Evolutionary conservation across 805 yeast genomes (phyloP).

Genomic region (Yarrowia sp.): DNA sequence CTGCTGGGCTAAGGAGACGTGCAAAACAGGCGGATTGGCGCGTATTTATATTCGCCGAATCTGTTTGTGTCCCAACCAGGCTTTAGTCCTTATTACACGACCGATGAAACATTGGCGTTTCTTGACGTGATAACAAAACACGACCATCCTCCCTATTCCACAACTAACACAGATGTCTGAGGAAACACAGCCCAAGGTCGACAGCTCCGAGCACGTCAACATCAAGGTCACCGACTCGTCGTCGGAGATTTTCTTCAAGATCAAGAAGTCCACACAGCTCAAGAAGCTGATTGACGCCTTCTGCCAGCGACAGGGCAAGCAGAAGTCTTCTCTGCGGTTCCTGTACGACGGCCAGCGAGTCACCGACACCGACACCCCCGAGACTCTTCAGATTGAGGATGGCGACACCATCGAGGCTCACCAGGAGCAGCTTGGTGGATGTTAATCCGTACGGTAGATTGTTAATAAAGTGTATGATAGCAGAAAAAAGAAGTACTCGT

Average conservation of each 20-base stretch:
- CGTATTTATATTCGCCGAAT: background rate
- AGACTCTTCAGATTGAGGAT: slow-evolving; percentile 81
- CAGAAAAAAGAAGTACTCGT: no score
- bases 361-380: slow-evolving; percentile 86
- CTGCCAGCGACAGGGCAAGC: slow-evolving; percentile 95
- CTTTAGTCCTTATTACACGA: no score
- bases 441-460: background rate
- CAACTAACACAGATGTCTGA: slow-evolving; percentile 27
- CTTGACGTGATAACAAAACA: no score
- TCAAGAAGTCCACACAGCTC: slow-evolving; percentile 87
- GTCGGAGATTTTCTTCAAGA: slow-evolving; percentile 92
- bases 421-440: slow-evolving; percentile 56
- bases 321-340: slow-evolving; percentile 76
- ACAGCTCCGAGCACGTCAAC: slow-evolving; percentile 72
- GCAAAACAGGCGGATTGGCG: background rate
- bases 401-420: slow-evolving; percentile 97
- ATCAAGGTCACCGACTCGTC: slow-evolving; percentile 91
- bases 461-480: slow-evolving; percentile 4
- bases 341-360: slow-evolving; percentile 91
- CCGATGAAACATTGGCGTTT: no score
- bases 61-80: no score
- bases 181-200: slow-evolving; percentile 53
- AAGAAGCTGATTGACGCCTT: slow-evolving; percentile 96
- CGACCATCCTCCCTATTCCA: no score
- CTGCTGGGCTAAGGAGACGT: no score